Evolutionary conservation across 106 monocot species (phyloP), one percentile per base, ranked within the genome.

Genomic region (Phalaenopsis aphrodite): DNA sequence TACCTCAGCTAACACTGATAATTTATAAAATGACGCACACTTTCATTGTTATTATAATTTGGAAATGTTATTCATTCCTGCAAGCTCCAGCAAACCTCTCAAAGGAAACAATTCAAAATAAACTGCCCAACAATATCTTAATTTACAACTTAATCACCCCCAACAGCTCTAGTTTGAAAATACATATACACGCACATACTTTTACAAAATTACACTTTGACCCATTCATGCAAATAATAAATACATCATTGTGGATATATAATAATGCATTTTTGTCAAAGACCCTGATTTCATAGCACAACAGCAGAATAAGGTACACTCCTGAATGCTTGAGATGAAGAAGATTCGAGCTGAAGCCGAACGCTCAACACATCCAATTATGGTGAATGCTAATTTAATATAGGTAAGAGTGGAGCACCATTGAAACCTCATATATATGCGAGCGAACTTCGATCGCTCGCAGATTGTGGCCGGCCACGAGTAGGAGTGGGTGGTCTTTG

Each of bases 401-500:
- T 11, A 69, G 69, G 69, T 19, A 10, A 11, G 15, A 41, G 12
- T 39, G 39, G 38, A 41, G 14, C 9, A 41, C 41, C 38, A 71
- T 41, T 14, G 5, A 47, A 14, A 75, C 7, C 47, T 90, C 83
- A 98, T 57, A 98, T 98, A 73, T 94, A 98, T 45, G 98, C 98
- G 78, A 98, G 92, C 78, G 98, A 98, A 81, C 75, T 94, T 76
- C 98, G 76, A 75, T 98, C 94, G 47, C 68, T 86, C 1, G 84
- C 81, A 85, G 94, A 91, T 5, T 91, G 94, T 42, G 94, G 98
- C 47, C 98, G 82, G 16, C 98, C 98, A 45, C 98, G 86, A 30
- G 98, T 94, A 75, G 98, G 98, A 76, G 98, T 98, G 12, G 98
- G 98, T 30, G 98, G 98, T 84, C 98, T 90, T 80, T 98, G 98